Percentiles rank a stretch among this genome's conserved stretches.
These are phyloP conservation scores for Eucalyptus brandiana DNA, from an alignment of 345 rosid genomes.

Conservation along the genomic window DNA sequence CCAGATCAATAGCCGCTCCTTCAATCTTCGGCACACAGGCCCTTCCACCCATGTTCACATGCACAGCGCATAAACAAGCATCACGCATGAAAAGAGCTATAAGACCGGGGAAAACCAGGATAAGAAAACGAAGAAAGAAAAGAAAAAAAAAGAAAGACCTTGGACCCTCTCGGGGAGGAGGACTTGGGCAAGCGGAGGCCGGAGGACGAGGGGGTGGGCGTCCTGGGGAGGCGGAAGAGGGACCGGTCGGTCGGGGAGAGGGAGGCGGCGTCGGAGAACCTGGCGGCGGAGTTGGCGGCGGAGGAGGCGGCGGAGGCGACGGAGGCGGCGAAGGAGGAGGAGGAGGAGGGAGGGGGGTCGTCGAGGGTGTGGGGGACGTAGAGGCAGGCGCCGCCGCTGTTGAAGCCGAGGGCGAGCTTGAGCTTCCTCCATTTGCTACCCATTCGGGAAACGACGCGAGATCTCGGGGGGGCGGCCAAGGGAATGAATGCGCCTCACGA, in stretches of 20 bases:
- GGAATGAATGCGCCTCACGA: no score
- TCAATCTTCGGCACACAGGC: not conserved
- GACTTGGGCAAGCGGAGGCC: constrained; percentile 50
- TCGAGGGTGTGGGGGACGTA: constrained; percentile 46
- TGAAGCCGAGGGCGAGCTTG: constrained; percentile 61
- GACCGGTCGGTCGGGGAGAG: constrained; percentile 4
- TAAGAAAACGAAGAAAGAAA: not conserved
- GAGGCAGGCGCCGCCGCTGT: constrained; percentile 44
- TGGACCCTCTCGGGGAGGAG: constrained; percentile 25
- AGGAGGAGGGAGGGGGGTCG: not conserved
- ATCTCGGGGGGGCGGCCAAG: not conserved
- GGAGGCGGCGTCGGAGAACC: constrained; percentile 1
- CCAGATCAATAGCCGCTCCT: not conserved
- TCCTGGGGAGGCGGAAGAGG: constrained; percentile 8
- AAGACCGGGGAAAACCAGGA: not conserved
- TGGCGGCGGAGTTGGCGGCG: not conserved
- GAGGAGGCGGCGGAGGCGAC: not conserved
- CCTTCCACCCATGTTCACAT: not conserved
- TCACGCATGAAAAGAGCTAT: not conserved
- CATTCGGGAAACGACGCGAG: constrained; percentile 5
- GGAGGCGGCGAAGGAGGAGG: not conserved
- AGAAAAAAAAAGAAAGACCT: constrained; percentile 20
- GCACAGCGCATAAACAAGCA: not conserved
- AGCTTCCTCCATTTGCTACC: constrained; percentile 83
- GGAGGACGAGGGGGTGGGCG: constrained; percentile 66